A percentile compares a stretch with the other conserved stretches of the same genome.
These are phyloP conservation scores for Lasiodiplodia gonubiensis DNA, from an alignment of 2,329 filamentous ascomycete species.

Conservation along the genomic window DNA sequence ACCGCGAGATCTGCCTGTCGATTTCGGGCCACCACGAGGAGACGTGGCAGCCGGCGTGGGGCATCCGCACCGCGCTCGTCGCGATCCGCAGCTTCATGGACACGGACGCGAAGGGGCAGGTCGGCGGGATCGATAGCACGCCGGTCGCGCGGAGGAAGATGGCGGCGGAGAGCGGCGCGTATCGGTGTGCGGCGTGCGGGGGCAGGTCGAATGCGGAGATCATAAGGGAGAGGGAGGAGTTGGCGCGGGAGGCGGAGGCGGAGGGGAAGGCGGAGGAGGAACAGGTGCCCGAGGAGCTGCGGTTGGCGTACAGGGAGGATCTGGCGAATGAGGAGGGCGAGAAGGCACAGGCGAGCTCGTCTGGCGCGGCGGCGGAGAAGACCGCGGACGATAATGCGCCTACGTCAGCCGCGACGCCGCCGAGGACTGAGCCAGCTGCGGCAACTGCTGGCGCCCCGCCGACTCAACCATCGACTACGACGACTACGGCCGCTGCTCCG, in stretches of 20 bases:
- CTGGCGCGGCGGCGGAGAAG: neutral
- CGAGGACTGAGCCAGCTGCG: neutral
- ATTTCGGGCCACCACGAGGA: slow-evolving; percentile 97
- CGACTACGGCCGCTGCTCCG: neutral
- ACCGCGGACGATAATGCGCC: neutral
- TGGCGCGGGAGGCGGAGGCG: slow-evolving; percentile 54
- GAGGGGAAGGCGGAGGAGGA: slow-evolving; percentile 48
- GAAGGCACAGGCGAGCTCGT: slow-evolving; percentile 30
- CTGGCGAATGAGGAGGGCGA: slow-evolving; percentile 52
- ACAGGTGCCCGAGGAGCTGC: slow-evolving; percentile 60
- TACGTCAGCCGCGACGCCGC: neutral
- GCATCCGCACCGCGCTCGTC: slow-evolving; percentile 83
- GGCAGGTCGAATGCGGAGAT: slow-evolving; percentile 73
- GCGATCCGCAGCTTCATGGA: slow-evolving; percentile 91
- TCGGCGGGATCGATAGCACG: slow-evolving; percentile 77
- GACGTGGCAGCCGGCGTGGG: slow-evolving; percentile 98
- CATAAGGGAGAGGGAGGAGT: slow-evolving; percentile 70
- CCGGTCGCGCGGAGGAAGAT: slow-evolving; percentile 66
- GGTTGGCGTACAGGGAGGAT: slow-evolving; percentile 76
- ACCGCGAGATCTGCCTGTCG: slow-evolving; percentile 93
- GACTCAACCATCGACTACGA: neutral
- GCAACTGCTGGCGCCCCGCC: neutral
- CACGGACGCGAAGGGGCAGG: slow-evolving; percentile 82
- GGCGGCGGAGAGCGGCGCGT: slow-evolving; percentile 69
- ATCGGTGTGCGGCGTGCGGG: slow-evolving; percentile 73